Evolutionary conservation across 495 filamentous ascomycete genomes (phyloP), one percentile per base, ranked within the genome.

Genomic region (Glarea lozoyensis): DNA sequence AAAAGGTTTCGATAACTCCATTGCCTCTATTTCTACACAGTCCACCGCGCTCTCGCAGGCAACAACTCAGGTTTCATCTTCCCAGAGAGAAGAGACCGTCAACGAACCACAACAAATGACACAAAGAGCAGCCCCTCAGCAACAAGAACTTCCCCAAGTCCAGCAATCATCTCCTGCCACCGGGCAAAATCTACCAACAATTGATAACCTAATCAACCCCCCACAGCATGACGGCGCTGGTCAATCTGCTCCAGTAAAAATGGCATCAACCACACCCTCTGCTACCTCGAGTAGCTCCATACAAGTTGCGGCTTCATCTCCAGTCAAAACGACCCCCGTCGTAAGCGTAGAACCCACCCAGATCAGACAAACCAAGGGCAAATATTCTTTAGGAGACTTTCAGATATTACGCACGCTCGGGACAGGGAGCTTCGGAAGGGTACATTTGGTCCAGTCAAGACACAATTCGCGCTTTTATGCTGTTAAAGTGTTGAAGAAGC

Each of bases 391-490:
- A 45, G 70, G 67, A 18, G 92, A 98, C 65, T 98, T 98, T 50
- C 62, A 75, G 29, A 77, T 98, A 29, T 75, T 87, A 67, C 76
- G 92, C 49, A 97, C 93, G 16, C 69, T 98, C 35, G 92, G 92
- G 10, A 98, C 93, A 23, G 92, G 92, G 27, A 96, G 89, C 63
- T 98, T 98, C 66, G 92, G 92, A 12, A 73, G 93, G 32, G 92
- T 98, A 19, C 93, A 97, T 55, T 68, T 97, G 21, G 92, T 97
- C 36, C 90, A 97, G 63, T 95, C 88, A 20, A 88, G 83, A 55
- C 93, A 98, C 65, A 98, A 97, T 63, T 81, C 89, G 63, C 80
- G 92, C 35, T 97, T 88, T 72, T 98, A 98, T 67, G 92, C 92
- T 11, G 79, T 98, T 61, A 98, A 98, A 64, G 93, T 97, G 31